A percentile compares a stretch with the other conserved stretches of the same genome.
These are phyloP conservation scores for Fusarium abutilonis DNA, from an alignment of 2,329 filamentous ascomycete species.

Conservation along the genomic window DNA sequence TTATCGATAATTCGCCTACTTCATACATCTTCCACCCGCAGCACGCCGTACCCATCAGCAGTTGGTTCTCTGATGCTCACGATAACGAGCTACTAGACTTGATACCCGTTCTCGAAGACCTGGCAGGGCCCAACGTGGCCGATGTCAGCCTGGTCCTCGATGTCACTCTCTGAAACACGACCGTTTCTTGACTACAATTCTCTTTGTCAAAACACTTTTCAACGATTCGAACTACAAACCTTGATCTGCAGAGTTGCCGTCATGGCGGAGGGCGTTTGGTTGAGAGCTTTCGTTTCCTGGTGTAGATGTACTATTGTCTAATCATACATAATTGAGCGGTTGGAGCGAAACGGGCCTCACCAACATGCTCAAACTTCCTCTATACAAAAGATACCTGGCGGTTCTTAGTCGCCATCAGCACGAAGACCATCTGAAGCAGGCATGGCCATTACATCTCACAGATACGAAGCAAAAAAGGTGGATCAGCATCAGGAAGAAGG, in stretches of 20 bases:
- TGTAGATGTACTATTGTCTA: conserved; percentile 63
- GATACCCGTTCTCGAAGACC: conserved; percentile 97
- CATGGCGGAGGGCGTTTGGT: conserved; percentile 68
- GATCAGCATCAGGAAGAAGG: conserved; percentile 41
- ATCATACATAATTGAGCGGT: conserved; percentile 59
- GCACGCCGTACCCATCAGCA: conserved; percentile 98
- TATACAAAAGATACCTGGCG: conserved; percentile 38
- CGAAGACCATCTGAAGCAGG: conserved; percentile 41
- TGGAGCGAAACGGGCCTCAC: conserved; percentile 39
- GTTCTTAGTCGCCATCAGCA: conserved; percentile 29
- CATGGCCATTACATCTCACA: conserved; percentile 47
- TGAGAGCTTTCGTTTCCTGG: conserved; percentile 58
- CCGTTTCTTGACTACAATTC: conserved; percentile 44
- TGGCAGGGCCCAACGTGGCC: conserved; percentile 86
- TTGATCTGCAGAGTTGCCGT: conserved; percentile 53
- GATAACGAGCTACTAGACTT: conserved; percentile 98
- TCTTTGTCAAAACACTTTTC: conserved; percentile 46
- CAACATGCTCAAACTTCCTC: conserved; percentile 38
- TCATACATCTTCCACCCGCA: conserved; percentile 99
- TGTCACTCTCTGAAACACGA: conserved; percentile 73
- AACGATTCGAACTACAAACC: conserved; percentile 47
- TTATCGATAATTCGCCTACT: conserved; percentile 99
- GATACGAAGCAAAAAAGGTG: conserved; percentile 48
- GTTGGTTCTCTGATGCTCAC: conserved; percentile 99
- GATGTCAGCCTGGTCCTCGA: conserved; percentile 98